A percentile compares a stretch with the other conserved stretches of the same genome.
These are phyloP conservation scores for Aspergillus wentii DNA, from an alignment of 495 filamentous ascomycete species.

Conservation along the genomic window DNA sequence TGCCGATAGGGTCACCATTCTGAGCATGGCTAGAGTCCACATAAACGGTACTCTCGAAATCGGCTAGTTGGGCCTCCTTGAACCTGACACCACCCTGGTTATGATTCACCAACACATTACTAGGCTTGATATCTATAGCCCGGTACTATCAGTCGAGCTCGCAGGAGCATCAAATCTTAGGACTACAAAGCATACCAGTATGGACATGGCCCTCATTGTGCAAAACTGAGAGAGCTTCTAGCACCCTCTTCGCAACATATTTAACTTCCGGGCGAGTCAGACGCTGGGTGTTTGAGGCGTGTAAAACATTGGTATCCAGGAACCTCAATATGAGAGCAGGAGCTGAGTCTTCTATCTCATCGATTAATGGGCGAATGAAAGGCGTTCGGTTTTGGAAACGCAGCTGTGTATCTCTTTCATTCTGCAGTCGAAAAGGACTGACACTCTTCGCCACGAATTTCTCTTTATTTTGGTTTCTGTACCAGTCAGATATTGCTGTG, in stretches of 20 bases:
- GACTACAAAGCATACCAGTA: conserved; percentile 4
- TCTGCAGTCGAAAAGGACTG: conserved; percentile 28
- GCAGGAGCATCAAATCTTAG: too few relatives aligned
- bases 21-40: conserved; percentile 28
- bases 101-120: conserved; percentile 40
- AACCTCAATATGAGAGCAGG: conserved; percentile 33
- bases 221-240: conserved; percentile 6
- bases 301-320: conserved; percentile 32
- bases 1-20: conserved; percentile 31
- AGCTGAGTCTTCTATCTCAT: conserved; percentile 32
- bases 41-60: conserved; percentile 31
- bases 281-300: conserved; percentile 28
- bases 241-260: conserved; percentile 5
- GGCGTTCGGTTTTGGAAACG: conserved; percentile 29
- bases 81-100: conserved; percentile 25
- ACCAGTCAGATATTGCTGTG: not conserved
- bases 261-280: conserved; percentile 12
- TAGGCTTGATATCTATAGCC: conserved; percentile 34
- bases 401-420: conserved; percentile 32
- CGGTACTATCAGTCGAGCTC: too few relatives aligned
- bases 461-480: conserved; percentile 23
- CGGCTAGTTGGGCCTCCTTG: conserved; percentile 33
- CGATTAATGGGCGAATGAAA: conserved; percentile 24
- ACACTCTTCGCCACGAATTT: conserved; percentile 35
- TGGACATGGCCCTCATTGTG: conserved; percentile 7